These are phyloP conservation scores for Neurospora pannonica DNA, from an alignment of 495 filamentous ascomycete species.

Conservation along the genomic window DNA sequence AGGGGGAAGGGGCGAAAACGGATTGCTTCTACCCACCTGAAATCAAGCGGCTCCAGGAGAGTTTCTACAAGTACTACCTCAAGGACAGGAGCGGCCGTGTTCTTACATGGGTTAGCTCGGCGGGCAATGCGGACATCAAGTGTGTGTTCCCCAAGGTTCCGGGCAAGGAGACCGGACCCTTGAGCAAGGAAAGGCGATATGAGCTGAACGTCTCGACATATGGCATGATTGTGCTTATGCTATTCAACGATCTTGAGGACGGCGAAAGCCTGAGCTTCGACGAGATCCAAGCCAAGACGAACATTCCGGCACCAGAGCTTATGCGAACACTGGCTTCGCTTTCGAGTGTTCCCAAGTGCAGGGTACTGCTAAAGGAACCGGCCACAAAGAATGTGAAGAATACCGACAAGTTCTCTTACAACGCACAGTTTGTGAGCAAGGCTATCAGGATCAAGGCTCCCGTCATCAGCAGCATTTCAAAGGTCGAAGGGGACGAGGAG, in stretches of 20 bases:
- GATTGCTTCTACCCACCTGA: conserved; percentile 63
- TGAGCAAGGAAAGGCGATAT: conserved; percentile 65
- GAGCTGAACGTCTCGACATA: conserved; percentile 91
- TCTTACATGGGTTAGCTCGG: conserved; percentile 65
- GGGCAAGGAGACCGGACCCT: conserved; percentile 49
- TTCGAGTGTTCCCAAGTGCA: conserved; percentile 74
- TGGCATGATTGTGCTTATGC: conserved; percentile 77
- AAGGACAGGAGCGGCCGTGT: conserved; percentile 77
- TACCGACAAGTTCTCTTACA: conserved; percentile 77
- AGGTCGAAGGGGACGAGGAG: conserved; percentile 77
- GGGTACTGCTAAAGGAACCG: conserved; percentile 74
- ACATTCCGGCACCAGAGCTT: conserved; percentile 72
- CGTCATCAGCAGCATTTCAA: conserved; percentile 65
- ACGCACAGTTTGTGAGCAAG: conserved; percentile 71
- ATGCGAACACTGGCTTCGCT: conserved; percentile 76
- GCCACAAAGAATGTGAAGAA: conserved; percentile 72
- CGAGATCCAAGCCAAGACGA: conserved; percentile 75
- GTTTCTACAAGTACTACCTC: conserved; percentile 85
- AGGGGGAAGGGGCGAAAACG: conserved; percentile 41
- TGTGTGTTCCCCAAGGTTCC: conserved; percentile 62
- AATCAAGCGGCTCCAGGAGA: conserved; percentile 67
- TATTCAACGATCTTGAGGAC: conserved; percentile 73
- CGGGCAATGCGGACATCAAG: conserved; percentile 76
- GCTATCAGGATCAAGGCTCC: conserved; percentile 71
- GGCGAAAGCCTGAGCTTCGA: conserved; percentile 64